Base-by-base conservation (phyloP, 1,139 yeast genomes). In the Geotrichum australiense region DNA sequence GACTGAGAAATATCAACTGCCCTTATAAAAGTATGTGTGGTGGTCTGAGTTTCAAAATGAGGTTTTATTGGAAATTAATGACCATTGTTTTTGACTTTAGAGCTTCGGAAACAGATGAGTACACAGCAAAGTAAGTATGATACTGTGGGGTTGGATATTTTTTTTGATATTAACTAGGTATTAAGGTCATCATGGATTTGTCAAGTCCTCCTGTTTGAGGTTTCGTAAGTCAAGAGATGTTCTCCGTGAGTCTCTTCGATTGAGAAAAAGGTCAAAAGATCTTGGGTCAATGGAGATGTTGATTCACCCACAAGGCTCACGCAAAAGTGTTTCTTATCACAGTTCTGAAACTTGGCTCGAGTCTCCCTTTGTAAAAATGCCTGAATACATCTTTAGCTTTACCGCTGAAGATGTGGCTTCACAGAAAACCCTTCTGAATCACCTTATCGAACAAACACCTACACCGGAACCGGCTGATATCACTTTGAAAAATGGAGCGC, bases 121-220 rank as follows among this genome's bases (percentile, higher is more conserved):
- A 14, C 7, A 14, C 18, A 19, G 6, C 19, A 15, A 15, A 14
- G 18, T 29, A 21, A n/a, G 8, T 29, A 29, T 15, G 20, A 29
- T 29, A 29, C 6, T 5, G 14, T 19, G 32, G 32, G 18, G 21
- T 29, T 5, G 12, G 29, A 11, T 5, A 26, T 6, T 26, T 11
- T 26, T 15, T 5, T n/a, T 5, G 12, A 26, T 5, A 11, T 26
- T 7, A 6, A 6, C 10, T 10, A 7, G 25, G 25, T 7, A 23
- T 23, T 11, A 5, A 16, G 21, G 12, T 29, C 19, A 29, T 5
- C 14, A 16, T 5, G 20, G 32, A 10, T 29, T 29, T 29, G 32
- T 29, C 5, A 29, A 18, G 21, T 29, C 32, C 8, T 29, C 32
- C 8, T 29, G 32, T 29, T 15, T 29, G n/a, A 29, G 12, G n/a